Percentiles rank a stretch among this genome's conserved stretches.
Evolutionary conservation across 1,284 basidiomycete species (phyloP).

Genomic region (Papiliotrema laurentii): DNA sequence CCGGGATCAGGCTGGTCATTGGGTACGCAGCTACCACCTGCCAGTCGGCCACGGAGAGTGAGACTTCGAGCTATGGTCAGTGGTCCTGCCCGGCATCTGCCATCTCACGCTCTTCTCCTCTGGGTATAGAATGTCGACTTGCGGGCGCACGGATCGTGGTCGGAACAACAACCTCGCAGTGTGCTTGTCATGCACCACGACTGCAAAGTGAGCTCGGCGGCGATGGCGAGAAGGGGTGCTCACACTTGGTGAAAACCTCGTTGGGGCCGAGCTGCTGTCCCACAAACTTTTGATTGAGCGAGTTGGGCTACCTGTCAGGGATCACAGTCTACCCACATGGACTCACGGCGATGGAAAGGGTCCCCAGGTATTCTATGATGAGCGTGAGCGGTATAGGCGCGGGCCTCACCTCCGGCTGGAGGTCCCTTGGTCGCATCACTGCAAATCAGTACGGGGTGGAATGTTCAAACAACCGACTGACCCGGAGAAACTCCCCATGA

Average conservation of each 20-base stretch:
- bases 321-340: neutral
- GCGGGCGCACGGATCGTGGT: conserved; percentile 33
- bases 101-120: conserved; percentile 34
- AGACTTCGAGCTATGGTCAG: conserved; percentile 34
- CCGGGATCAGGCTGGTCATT: conserved; percentile 25
- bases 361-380: conserved; percentile 34
- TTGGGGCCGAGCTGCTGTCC: conserved; percentile 37
- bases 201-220: conserved; percentile 10
- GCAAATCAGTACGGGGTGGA: neutral
- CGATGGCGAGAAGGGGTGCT: neutral
- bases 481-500: conserved; percentile 22
- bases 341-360: conserved; percentile 31
- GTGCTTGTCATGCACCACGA: conserved; percentile 32
- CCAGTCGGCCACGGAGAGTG: conserved; percentile 37
- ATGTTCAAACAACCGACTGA: too few relatives aligned
- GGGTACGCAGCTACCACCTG: conserved; percentile 39
- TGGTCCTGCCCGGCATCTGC: neutral
- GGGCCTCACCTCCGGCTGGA: conserved; percentile 26
- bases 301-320: conserved; percentile 17
- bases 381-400: neutral
- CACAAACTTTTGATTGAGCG: conserved; percentile 31
- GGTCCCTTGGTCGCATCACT: conserved; percentile 37
- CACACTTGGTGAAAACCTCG: conserved; percentile 38
- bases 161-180: conserved; percentile 38
- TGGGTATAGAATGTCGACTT: conserved; percentile 35